Base-by-base conservation (phyloP, 2,329 filamentous ascomycete genomes). In the Coleophoma cylindrospora region DNA sequence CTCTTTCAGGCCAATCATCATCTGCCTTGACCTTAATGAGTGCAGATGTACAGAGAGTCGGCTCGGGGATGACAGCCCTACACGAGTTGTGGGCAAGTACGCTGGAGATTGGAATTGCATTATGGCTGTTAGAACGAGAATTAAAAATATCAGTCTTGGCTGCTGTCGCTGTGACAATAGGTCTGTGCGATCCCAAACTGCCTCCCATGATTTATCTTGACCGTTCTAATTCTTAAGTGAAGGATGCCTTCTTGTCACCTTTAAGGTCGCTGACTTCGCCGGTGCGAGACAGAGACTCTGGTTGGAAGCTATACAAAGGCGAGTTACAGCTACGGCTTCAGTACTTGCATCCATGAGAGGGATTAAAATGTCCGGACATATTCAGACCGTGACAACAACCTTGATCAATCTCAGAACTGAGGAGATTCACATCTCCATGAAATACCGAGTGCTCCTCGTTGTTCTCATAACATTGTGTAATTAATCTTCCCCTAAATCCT, bases 351-450 rank as follows among this genome's bases (percentile, higher is more conserved):
- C 54, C 10, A 61, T 66, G 57, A 65, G 63, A 50, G 53, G 56
- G 3, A 56, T 64, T 43, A 65, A 65, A 51, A 62, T 64, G 58
- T 54, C 61, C 41, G 63, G 63, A 15, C 56, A 73, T 5, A 64
- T 60, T 4, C 58, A 64, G 27, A 66, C 60, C 32, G 56, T 72
- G 19, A 52, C 60, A 10, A 40, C 51, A 2, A 56, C 62, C 15
- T 47, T 74, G 1, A 66, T 68, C n/a, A 49, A 59, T 12, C 49
- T 72, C 0, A 62, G 71, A 19, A 54, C 65, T 1, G 34, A 54
- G 13, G 53, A 58, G 46, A 43, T 59, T 44, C 45, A 50, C 19
- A 21, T 34, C 14, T 50, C 49, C 33, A 38, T 59, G 33, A 50
- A 47, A 9, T 54, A 57, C 48, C 45, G 53, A 13, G 53, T 51